Base-by-base conservation (phyloP, 306 rosid genomes). In the Citrullus colocynthis region DNA sequence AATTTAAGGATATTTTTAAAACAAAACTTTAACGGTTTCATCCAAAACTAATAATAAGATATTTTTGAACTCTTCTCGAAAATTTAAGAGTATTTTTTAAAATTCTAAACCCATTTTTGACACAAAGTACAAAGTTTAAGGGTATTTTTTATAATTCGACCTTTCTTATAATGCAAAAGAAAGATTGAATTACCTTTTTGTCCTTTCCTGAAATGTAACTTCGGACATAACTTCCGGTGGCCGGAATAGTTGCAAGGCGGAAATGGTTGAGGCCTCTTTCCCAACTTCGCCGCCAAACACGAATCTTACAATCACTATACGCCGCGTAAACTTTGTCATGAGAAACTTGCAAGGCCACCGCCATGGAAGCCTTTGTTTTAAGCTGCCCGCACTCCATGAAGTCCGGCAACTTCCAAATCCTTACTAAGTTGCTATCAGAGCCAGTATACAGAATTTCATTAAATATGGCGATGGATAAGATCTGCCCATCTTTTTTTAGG, bases 331-430 rank as follows among this genome's bases (percentile, higher is more conserved):
- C 91, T 20, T 86, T 89, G 18, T 94, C 95, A 72, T 92, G 87
- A n/a, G 89, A 89, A 34, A 86, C 96, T 39, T 89, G 86, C 0
- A 94, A 24, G 0, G 97, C 97, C 74, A 90, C 89, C 58, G 84
- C 96, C 83, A 78, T 87, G 83, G 80, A 82, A 79, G 97, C 89
- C 83, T 85, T 89, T 67, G 93, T 90, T 78, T 88, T 90, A 44
- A 94, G 85, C 79, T 92, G 96, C 15, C 93, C 96, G 41, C 91
- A 94, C 72, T 94, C 96, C 2, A 86, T 79, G 83, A 94, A 94
- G 81, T 92, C 98, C 1, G 98, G 96, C 9, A 94, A 85, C 82
- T 90, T 92, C 98, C 98, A 94, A 3, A 89, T 84, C 85, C 97
- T 86, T 0, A 94, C 86, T 16, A 88, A 42, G 57, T 89, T 90